Base-by-base conservation (phyloP, 495 filamentous ascomycete genomes). In the Glarea lozoyensis region DNA sequence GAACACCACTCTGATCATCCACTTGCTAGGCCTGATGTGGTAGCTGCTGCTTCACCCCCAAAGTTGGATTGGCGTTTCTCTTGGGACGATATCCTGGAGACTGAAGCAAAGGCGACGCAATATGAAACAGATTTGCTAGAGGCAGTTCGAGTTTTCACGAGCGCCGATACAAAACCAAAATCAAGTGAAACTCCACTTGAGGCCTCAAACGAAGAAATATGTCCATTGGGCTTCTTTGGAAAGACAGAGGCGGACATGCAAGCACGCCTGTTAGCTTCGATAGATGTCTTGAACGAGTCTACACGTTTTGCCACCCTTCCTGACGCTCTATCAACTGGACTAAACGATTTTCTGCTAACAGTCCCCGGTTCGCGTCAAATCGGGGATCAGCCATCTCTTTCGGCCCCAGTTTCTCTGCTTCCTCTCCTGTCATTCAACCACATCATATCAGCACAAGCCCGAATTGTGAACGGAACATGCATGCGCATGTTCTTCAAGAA, bases 401-500 rank as follows among this genome's bases (percentile, higher is more conserved):
- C 75, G 3, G 86, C 86, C 3, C 85, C 87, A 32, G 67, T 88
- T 49, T 70, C 79, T 5, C 72, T 87, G 7, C 69, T 79, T 6
- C 78, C 88, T 2, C 64, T 79, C 11, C 68, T 94, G 7, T 93
- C 86, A 0, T 81, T 96, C 52, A 73, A 70, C 4, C 84, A 86
- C 6, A 61, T 88, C 19, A 66, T 96, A 17, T 60, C 73, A 11
- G 74, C 77, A 5, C 90, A 98, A 59, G 76, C 85, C 7, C 68
- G 71, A 34, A 63, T 94, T 1, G 70, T 96, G 24, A 88, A 92
- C 53, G 72, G 73, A 11, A 80, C 82, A 11, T 82, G 81, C 45
- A 76, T 94, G 48, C 82, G 79, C 34, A 69, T 92, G 37, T 70
- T 96, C 31, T 94, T 96, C 63, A 77, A 70, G 40, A 68, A 78